phyloP scores from a whole-genome alignment of 148 eudicot species.

The Fagopyrum tataricum region DNA sequence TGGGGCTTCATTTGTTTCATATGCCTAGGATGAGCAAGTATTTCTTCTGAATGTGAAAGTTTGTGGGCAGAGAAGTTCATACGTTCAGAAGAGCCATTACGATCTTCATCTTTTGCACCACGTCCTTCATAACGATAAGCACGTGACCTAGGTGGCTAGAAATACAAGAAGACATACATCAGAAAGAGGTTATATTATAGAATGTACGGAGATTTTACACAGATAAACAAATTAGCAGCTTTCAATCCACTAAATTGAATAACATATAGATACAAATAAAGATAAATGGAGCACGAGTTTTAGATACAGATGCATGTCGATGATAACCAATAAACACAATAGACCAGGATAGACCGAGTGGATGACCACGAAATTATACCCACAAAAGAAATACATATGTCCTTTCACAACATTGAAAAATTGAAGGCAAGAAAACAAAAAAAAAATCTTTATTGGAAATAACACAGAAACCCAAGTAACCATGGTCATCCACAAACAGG shows the following conservation, averaged over 20 bases:
- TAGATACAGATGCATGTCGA: background rate
- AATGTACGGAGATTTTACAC: background rate
- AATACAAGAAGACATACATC: constrained; percentile 5
- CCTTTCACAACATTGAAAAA: background rate
- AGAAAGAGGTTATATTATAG: background rate
- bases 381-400: background rate
- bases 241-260: background rate
- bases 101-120: constrained; percentile 29
- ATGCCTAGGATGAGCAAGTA: constrained; percentile 82
- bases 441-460: too few relatives aligned
- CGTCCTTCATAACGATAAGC: constrained; percentile 52
- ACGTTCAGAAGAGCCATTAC: constrained; percentile 25
- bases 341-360: background rate
- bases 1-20: constrained; percentile 86
- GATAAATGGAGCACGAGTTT: background rate
- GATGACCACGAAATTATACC: background rate
- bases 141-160: constrained; percentile 50
- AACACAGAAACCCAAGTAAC: background rate
- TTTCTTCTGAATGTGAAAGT: constrained; percentile 33
- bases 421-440: background rate
- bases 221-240: background rate
- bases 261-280: background rate
- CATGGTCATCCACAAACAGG: background rate
- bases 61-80: constrained; percentile 40
- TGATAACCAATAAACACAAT: background rate